phyloP scores from a whole-genome alignment of 129 eudicot species.

The Gnaphalium uliginosum region DNA sequence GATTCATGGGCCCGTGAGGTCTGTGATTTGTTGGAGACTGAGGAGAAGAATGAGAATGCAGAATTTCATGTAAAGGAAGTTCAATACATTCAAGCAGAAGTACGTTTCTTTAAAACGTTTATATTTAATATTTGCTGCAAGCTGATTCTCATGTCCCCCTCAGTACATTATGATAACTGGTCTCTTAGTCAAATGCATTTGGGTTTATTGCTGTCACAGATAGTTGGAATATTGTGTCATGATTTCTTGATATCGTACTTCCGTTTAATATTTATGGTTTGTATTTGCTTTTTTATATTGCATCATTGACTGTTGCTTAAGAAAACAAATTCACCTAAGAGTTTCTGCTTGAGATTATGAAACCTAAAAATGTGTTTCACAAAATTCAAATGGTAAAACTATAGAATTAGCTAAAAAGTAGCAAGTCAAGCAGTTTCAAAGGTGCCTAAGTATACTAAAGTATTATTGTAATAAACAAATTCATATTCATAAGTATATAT shows the following conservation, averaged over 20 bases:
- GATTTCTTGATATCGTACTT: background rate
- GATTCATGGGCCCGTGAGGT: constrained; percentile 93
- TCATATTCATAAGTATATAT: no score
- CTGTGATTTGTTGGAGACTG: constrained; percentile 71
- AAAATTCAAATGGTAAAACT: background rate
- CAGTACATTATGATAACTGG: background rate
- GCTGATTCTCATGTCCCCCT: background rate
- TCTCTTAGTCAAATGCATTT: background rate
- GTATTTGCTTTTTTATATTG: background rate
- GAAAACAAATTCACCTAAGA: background rate
- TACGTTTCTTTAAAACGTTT: constrained; percentile 27
- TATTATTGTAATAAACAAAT: no score
- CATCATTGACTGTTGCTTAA: background rate
- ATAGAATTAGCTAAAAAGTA: background rate
- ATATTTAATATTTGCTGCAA: constrained; percentile 4
- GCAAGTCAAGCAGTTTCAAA: background rate
- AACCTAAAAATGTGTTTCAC: no score
- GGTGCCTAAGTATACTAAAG: background rate
- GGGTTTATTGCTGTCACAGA: background rate
- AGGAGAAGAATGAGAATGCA: constrained; percentile 90
- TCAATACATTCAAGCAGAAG: constrained; percentile 99
- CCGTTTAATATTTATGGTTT: background rate
- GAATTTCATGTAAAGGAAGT: constrained; percentile 95
- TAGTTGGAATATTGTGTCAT: background rate
- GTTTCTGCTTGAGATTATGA: background rate